Evolutionary conservation across 2,329 filamentous ascomycete species (phyloP).

Genomic region (Dactylellina parvicollis): DNA sequence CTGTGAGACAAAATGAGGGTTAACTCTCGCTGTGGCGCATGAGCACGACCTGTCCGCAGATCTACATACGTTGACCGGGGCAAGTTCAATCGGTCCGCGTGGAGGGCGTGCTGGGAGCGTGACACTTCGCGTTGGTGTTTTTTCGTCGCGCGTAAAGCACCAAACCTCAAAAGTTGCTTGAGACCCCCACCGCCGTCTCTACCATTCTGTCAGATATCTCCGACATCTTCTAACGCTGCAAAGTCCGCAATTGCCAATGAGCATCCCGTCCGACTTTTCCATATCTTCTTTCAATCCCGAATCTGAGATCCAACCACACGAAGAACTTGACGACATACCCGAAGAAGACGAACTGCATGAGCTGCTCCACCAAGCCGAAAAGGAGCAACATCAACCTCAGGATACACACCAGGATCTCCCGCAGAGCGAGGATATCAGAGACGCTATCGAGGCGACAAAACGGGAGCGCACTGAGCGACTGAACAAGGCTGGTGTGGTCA

Average conservation of each 20-base stretch:
- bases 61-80: too few relatives aligned
- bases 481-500: slow-evolving; percentile 64
- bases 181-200: too few relatives aligned
- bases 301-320: slow-evolving; percentile 22
- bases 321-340: slow-evolving; percentile 46
- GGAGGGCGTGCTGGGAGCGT: not conserved
- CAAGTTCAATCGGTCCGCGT: too few relatives aligned
- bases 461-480: slow-evolving; percentile 63
- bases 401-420: slow-evolving; percentile 15
- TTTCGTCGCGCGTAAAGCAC: slow-evolving; percentile 25
- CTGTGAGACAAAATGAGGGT: slow-evolving; percentile 19
- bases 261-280: slow-evolving; percentile 45
- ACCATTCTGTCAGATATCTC: not conserved
- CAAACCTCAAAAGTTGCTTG: not conserved
- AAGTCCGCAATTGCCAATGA: slow-evolving; percentile 34
- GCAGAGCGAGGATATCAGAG: slow-evolving; percentile 62
- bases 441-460: slow-evolving; percentile 62
- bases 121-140: slow-evolving; percentile 31
- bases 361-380: slow-evolving; percentile 1
- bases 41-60: too few relatives aligned
- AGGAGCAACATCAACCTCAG: slow-evolving; percentile 6
- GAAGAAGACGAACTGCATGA: slow-evolving; percentile 41
- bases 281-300: slow-evolving; percentile 39
- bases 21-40: slow-evolving; percentile 8
- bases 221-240: not conserved